These are phyloP conservation scores for Gnomoniopsis sp. DNA, from an alignment of 2,329 filamentous ascomycete species.

Conservation along the genomic window DNA sequence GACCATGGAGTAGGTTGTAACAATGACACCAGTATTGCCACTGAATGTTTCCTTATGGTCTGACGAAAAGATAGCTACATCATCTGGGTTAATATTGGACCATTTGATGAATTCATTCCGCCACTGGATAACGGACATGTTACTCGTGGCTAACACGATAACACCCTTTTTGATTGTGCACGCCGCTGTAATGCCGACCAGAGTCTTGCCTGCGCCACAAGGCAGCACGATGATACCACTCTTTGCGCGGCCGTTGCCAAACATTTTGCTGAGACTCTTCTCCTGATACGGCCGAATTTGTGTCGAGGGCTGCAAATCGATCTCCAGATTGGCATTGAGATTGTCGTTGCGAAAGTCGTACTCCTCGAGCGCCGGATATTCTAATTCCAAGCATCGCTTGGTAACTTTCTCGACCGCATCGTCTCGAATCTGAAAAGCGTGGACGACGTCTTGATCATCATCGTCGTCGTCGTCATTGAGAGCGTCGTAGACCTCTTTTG, in stretches of 20 bases:
- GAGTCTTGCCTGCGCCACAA: constrained; percentile 93
- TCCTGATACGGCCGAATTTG: constrained; percentile 95
- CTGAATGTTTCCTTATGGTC: constrained; percentile 83
- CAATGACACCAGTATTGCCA: constrained; percentile 89
- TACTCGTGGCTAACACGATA: constrained; percentile 92
- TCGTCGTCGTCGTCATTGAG: constrained; percentile 81
- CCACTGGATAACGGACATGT: constrained; percentile 98
- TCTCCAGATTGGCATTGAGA: constrained; percentile 85
- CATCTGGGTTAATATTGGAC: constrained; percentile 91
- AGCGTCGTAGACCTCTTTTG: constrained; percentile 67
- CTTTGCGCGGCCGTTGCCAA: constrained; percentile 94
- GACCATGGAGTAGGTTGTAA: constrained; percentile 99
- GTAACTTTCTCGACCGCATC: constrained; percentile 81
- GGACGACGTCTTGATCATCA: constrained; percentile 73
- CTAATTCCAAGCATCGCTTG: constrained; percentile 82
- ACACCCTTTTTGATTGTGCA: constrained; percentile 97
- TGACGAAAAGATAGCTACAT: constrained; percentile 92
- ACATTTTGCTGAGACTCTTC: constrained; percentile 98
- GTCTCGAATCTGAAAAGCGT: constrained; percentile 88
- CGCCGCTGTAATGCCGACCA: constrained; percentile 96
- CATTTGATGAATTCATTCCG: constrained; percentile 94
- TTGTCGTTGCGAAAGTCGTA: constrained; percentile 96
- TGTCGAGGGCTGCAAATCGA: constrained; percentile 84
- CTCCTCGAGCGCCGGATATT: constrained; percentile 86
- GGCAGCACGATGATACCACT: constrained; percentile 96